phyloP scores from a whole-genome alignment of 768 basidiomycete genomes.

The Candolleomyces efflorescens region DNA sequence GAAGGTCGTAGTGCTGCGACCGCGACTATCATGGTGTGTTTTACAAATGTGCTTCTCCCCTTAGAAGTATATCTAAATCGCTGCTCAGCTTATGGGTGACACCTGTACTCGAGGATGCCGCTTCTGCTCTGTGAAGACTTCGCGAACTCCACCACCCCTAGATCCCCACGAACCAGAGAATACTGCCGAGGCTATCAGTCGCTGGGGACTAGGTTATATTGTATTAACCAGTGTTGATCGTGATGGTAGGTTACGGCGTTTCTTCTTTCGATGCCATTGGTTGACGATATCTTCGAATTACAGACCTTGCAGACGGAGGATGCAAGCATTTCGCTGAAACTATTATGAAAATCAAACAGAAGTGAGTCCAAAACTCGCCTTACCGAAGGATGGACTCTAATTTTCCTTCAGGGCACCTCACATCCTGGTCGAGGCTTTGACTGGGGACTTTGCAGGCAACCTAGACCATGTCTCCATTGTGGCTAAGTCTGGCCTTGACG shows the following conservation, averaged over 20 bases:
- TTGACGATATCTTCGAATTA: not conserved
- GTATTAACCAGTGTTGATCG: slow-evolving; percentile 96
- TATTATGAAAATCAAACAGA: slow-evolving; percentile 92
- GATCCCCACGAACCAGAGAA: slow-evolving; percentile 97
- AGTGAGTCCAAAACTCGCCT: slow-evolving; percentile 41
- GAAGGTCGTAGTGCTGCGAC: slow-evolving; percentile 84
- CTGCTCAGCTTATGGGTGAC: slow-evolving; percentile 89
- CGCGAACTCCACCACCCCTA: slow-evolving; percentile 78
- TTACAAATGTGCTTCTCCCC: not conserved
- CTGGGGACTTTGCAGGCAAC: slow-evolving; percentile 88
- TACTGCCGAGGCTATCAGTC: slow-evolving; percentile 95
- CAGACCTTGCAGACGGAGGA: slow-evolving; percentile 91
- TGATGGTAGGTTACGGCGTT: slow-evolving; percentile 61
- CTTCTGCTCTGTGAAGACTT: slow-evolving; percentile 97
- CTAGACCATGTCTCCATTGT: slow-evolving; percentile 73
- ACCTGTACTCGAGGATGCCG: slow-evolving; percentile 97
- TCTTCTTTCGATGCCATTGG: not conserved
- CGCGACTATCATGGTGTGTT: slow-evolving; percentile 93
- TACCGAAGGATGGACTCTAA: slow-evolving; percentile 1
- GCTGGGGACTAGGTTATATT: slow-evolving; percentile 98
- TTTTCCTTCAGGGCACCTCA: slow-evolving; percentile 73
- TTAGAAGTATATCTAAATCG: not conserved
- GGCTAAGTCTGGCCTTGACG: slow-evolving; percentile 91
- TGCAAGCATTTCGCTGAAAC: slow-evolving; percentile 94
- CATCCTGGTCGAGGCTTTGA: slow-evolving; percentile 94